Evolutionary conservation across 495 filamentous ascomycete genomes (phyloP).

Genomic region (Penicillium fimorum): DNA sequence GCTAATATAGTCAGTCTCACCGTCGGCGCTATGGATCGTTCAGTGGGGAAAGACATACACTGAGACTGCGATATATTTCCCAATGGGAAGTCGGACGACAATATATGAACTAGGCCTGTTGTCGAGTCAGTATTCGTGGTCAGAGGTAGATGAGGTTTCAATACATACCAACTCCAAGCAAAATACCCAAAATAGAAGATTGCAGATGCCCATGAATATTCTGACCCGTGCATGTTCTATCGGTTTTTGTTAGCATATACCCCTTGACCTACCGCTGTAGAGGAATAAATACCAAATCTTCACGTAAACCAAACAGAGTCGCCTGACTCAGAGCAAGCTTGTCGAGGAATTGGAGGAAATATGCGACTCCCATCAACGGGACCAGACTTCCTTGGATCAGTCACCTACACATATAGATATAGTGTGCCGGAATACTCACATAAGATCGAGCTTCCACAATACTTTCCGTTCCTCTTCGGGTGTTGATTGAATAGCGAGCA

Average conservation of each 20-base stretch:
- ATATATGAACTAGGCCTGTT: slow-evolving; percentile 47
- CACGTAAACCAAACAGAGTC: slow-evolving; percentile 45
- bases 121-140: neutral
- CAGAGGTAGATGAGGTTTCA: neutral
- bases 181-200: slow-evolving; percentile 56
- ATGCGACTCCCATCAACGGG: slow-evolving; percentile 36
- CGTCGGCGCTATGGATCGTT: neutral
- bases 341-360: slow-evolving; percentile 54
- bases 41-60: slow-evolving; percentile 21
- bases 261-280: too few species aligned
- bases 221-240: slow-evolving; percentile 35
- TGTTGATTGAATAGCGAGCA: slow-evolving; percentile 29
- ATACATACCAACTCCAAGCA: slow-evolving; percentile 41
- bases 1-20: slow-evolving; percentile 23
- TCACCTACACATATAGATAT: neutral
- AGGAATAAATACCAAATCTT: slow-evolving; percentile 32
- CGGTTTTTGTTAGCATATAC: neutral
- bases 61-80: slow-evolving; percentile 45
- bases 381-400: slow-evolving; percentile 34
- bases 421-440: slow-evolving; percentile 19
- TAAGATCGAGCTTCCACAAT: slow-evolving; percentile 31
- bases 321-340: slow-evolving; percentile 54
- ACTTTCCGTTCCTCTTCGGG: slow-evolving; percentile 31
- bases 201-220: slow-evolving; percentile 51
- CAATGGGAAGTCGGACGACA: slow-evolving; percentile 56